Conservation (phyloP, 202 grass and related monocot species). For the Elaeis oleifera region DNA sequence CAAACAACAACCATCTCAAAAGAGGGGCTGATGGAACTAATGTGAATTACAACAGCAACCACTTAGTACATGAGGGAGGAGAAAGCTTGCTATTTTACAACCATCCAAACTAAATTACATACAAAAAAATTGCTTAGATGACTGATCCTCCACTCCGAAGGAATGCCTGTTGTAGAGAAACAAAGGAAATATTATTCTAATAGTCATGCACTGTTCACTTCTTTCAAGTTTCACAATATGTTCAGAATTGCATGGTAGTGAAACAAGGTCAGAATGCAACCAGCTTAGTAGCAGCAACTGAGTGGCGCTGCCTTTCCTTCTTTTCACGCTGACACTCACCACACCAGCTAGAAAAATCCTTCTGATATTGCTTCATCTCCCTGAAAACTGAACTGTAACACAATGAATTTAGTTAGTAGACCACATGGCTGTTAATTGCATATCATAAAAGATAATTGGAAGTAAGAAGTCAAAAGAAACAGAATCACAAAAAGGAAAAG, state of each 20-base stretch:
- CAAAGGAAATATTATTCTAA: background rate
- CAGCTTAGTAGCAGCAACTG: slow-evolving; percentile 78
- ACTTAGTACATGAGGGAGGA: background rate
- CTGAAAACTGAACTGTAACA: slow-evolving; percentile 75
- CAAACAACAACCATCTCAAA: background rate
- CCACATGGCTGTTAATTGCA: no score
- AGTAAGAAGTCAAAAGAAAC: no score
- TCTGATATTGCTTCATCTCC: slow-evolving; percentile 88
- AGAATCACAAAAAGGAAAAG: no score
- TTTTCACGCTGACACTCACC: slow-evolving; percentile 77
- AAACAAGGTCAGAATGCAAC: slow-evolving; percentile 23
- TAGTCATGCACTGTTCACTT: background rate
- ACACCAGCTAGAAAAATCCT: slow-evolving; percentile 88
- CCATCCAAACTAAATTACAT: background rate
- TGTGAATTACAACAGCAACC: background rate
- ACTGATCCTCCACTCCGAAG: slow-evolving; percentile 57
- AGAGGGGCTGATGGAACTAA: background rate
- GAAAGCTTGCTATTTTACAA: slow-evolving; percentile 9
- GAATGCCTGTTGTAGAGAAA: slow-evolving; percentile 58
- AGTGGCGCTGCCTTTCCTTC: slow-evolving; percentile 65
- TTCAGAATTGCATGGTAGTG: background rate
- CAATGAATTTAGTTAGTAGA: no score
- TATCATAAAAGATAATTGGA: no score
- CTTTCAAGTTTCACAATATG: background rate
- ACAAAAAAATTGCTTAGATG: slow-evolving; percentile 34